Percentiles rank a stretch among this genome's conserved stretches.
phyloP scores from a whole-genome alignment of 352 stramenopile species.

The Phytophthora macrochlamydospora region DNA sequence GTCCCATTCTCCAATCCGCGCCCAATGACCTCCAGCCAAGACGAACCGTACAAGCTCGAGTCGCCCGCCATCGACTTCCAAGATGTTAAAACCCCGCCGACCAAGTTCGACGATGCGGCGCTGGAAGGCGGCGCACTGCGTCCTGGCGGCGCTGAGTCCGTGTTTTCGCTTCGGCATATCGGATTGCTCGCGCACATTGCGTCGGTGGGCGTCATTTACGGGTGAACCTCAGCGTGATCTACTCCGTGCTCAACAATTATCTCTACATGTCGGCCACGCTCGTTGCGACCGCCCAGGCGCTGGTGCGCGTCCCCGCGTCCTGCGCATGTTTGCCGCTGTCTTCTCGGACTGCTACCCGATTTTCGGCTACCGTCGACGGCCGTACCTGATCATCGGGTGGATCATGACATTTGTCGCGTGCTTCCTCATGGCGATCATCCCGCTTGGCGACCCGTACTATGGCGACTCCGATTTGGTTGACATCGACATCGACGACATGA shows the following conservation, averaged over 20 bases:
- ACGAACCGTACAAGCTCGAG: neutral
- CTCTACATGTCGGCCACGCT: conserved; percentile 49
- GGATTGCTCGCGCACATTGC: conserved; percentile 43
- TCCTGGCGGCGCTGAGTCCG: conserved; percentile 11
- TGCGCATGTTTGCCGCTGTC: conserved; percentile 59
- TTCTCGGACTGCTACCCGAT: conserved; percentile 74
- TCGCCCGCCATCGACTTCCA: neutral
- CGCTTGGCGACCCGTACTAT: conserved; percentile 45
- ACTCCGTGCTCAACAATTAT: conserved; percentile 55
- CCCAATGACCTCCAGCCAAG: neutral
- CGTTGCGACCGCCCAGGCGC: conserved; percentile 37
- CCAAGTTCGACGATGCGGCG: neutral
- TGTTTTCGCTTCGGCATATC: conserved; percentile 27
- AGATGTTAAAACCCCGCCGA: neutral
- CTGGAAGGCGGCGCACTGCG: conserved; percentile 13
- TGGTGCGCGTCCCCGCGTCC: conserved; percentile 40
- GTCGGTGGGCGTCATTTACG: conserved; percentile 37
- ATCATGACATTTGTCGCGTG: conserved; percentile 24
- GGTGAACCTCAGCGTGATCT: conserved; percentile 33
- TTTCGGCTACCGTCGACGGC: conserved; percentile 64
- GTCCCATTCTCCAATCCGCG: neutral
- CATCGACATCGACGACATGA: conserved; percentile 24
- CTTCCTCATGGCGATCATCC: conserved; percentile 38
- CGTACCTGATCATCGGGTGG: conserved; percentile 76
- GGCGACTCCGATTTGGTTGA: conserved; percentile 17